Evolutionary conservation across 805 yeast species (phyloP), one percentile per base, ranked within the genome.

Genomic region (Candida maltosa): DNA sequence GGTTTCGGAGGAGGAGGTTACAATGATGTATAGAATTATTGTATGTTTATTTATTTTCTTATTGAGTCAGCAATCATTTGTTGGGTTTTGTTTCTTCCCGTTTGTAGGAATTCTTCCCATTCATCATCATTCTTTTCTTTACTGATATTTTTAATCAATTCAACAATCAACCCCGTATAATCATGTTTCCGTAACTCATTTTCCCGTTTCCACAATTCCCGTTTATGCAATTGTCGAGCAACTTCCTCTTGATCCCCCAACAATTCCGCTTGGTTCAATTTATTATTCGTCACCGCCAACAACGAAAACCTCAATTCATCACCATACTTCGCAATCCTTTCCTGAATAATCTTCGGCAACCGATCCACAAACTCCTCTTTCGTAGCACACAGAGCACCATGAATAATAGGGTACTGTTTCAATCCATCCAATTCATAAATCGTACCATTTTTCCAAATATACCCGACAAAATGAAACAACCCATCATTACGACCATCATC

Each of bases 381-480:
- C 11, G 52, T 46, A 2, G 45, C 44, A 42, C 78, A 69, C n/a
- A n/a, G n/a, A 3, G 50, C 52, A 2, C 38, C 60, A 47, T 79
- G 85, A 33, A 55, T 58, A 26, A 80, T 76, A 2, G 86, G 84
- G 29, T 54, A 68, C 16, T 58, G 60, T 37, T 73, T 75, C 34
- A 80, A 60, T 2, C 87, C 87, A 49, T 80, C 87, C 32, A 80
- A 56, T 48, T 80, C 87, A 49, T 75, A 76, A 10, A 80, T 59
- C 21, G 52, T 50, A 18, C 72, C 76, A 35, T 70, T 54, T 22
- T 56, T 51, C 25, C 52, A 58, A 2, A 75, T 53, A 49, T 73
- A 80, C 1, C 83, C 80, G 27, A 80, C 62, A 44, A 78, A 80
- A 47, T 80, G 87, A 54, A 67, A 80, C 6, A 77, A 42, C 2